Conservation (phyloP, 1,284 basidiomycete species). For the Trametes pubescens region DNA sequence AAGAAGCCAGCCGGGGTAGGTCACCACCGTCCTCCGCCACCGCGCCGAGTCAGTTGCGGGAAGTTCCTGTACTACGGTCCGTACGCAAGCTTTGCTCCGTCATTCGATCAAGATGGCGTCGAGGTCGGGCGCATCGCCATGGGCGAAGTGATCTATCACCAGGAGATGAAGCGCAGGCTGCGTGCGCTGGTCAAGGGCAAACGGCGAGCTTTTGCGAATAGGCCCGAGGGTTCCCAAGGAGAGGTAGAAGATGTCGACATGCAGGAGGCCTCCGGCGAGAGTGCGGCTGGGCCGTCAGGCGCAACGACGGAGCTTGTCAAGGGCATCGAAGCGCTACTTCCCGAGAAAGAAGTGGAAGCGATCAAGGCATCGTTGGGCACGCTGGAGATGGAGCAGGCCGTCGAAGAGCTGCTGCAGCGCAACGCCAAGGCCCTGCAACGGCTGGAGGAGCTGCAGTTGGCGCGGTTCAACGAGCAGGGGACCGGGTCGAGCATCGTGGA, state of each 20-base stretch:
- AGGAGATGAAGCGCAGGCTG: conserved; percentile 40
- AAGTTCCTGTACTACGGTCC: conserved; percentile 80
- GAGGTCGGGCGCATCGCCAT: conserved; percentile 68
- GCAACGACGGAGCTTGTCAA: conserved; percentile 37
- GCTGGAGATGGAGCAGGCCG: conserved; percentile 69
- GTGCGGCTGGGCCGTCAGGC: conserved; percentile 15
- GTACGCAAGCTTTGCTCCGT: conserved; percentile 77
- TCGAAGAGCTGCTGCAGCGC: conserved; percentile 69
- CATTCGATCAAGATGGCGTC: conserved; percentile 75
- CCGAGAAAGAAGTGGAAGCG: conserved; percentile 58
- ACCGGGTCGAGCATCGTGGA: conserved; percentile 56
- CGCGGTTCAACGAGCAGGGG: conserved; percentile 56
- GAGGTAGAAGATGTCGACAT: conserved; percentile 24
- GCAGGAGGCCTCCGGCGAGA: conserved; percentile 18
- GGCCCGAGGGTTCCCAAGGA: conserved; percentile 13
- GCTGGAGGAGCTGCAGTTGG: conserved; percentile 69
- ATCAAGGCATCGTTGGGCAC: conserved; percentile 65
- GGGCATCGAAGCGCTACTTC: conserved; percentile 60
- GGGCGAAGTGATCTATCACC: conserved; percentile 60
- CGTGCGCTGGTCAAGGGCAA: conserved; percentile 36
- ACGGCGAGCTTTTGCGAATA: conserved; percentile 32
- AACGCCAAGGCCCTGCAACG: conserved; percentile 68
- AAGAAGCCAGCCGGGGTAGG: conserved; percentile 31
- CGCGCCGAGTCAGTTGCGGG: conserved; percentile 65
- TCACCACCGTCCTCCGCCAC: conserved; percentile 51